Percentiles rank a stretch among this genome's conserved stretches.
phyloP scores from a whole-genome alignment of 768 basidiomycete genomes.

The Pisolithus tinctorius region DNA sequence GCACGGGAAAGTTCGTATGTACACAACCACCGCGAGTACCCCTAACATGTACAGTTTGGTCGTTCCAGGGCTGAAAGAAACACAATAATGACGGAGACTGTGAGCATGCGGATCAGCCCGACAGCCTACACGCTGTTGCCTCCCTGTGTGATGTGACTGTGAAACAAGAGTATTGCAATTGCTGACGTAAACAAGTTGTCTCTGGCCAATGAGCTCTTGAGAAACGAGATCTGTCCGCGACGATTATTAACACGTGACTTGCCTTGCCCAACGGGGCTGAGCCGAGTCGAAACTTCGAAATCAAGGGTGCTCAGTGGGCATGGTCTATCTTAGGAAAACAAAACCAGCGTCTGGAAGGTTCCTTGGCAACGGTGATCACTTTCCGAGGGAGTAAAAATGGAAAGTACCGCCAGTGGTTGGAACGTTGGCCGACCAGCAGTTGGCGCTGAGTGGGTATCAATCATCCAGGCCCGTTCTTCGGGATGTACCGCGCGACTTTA shows the following conservation, averaged over 20 bases:
- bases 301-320: neutral
- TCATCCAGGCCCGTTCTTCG: conserved; percentile 13
- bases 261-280: too few species aligned
- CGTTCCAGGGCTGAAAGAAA: too few species aligned
- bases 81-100: neutral
- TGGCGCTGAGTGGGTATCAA: neutral
- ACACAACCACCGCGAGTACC: too few species aligned
- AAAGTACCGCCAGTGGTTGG: neutral
- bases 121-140: neutral
- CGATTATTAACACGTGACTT: neutral
- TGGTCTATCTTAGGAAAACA: neutral
- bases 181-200: neutral
- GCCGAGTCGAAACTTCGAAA: neutral
- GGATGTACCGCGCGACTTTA: conserved; percentile 26
- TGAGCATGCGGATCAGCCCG: neutral
- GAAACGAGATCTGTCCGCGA: neutral
- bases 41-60: too few species aligned
- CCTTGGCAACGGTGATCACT: neutral
- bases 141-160: neutral
- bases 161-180: neutral
- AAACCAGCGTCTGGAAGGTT: neutral
- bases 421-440: neutral
- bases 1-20: too few species aligned
- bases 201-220: neutral
- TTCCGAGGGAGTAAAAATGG: neutral